Conservation (phyloP, 208 protist species). For the Trypanosomatidae sp. region DNA sequence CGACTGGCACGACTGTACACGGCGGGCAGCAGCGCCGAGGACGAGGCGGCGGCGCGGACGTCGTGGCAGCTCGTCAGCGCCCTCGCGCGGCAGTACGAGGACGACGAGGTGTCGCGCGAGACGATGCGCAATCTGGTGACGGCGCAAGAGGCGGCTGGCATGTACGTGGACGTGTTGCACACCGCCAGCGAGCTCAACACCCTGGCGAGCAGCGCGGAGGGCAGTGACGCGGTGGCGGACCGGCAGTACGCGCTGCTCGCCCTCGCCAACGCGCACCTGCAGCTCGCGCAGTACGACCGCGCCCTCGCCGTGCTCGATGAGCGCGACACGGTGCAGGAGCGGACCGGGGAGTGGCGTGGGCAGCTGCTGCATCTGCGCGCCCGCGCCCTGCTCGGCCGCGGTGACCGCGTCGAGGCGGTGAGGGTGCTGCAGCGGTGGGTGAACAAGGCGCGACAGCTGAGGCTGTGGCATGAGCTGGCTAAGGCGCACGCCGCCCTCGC, state of each 20-base stretch:
- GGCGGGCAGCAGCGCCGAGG: constrained; percentile 10
- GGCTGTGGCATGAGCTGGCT: constrained; percentile 48
- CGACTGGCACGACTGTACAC: constrained; percentile 71
- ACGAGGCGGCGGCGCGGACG: constrained; percentile 25
- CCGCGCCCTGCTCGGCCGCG: constrained; percentile 51
- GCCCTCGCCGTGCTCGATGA: constrained; percentile 61
- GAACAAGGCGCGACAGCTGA: constrained; percentile 38
- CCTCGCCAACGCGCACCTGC: constrained; percentile 64
- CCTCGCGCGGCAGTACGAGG: constrained; percentile 70
- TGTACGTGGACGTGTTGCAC: constrained; percentile 49
- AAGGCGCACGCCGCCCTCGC: constrained; percentile 55
- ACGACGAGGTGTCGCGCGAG: constrained; percentile 67
- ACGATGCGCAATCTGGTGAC: constrained; percentile 79
- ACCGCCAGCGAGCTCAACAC: constrained; percentile 59
- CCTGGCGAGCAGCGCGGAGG: constrained; percentile 43
- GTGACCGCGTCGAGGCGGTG: constrained; percentile 40
- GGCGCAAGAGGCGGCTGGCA: constrained; percentile 41
- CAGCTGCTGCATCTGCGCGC: constrained; percentile 52
- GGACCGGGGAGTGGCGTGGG: constrained; percentile 47
- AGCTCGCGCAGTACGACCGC: constrained; percentile 68
- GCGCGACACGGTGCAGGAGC: constrained; percentile 75
- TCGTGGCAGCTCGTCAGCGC: constrained; percentile 69
- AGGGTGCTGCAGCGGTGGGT: constrained; percentile 69
- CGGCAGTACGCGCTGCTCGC: constrained; percentile 65
- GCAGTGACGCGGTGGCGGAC: constrained; percentile 50